Evolutionary conservation across 768 basidiomycete genomes (phyloP).

Genomic region (Russula lepida): DNA sequence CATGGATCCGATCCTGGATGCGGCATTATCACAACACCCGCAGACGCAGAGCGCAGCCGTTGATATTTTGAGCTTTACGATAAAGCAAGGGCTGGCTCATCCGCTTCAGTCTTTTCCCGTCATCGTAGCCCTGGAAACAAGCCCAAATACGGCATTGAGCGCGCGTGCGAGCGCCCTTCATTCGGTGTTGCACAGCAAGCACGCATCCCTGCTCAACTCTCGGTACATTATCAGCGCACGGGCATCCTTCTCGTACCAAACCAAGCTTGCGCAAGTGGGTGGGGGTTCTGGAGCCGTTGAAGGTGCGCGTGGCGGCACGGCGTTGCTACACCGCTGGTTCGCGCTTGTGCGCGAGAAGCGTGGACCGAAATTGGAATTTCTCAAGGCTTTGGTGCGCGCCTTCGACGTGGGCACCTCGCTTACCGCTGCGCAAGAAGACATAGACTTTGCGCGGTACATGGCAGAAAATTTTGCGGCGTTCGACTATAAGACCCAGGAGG

Average conservation of each 20-base stretch:
- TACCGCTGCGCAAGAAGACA: constrained; percentile 63
- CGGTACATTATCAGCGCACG: constrained; percentile 76
- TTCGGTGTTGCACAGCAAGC: constrained; percentile 75
- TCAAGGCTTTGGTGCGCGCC: constrained; percentile 71
- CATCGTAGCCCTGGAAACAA: constrained; percentile 90
- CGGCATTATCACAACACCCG: constrained; percentile 61
- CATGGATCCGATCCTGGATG: constrained; percentile 68
- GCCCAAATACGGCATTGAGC: constrained; percentile 48
- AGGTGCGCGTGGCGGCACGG: constrained; percentile 44
- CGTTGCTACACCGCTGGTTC: constrained; percentile 87
- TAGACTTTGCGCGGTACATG: constrained; percentile 86
- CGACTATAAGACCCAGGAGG: constrained; percentile 94
- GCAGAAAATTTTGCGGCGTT: constrained; percentile 88
- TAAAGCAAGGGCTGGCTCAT: constrained; percentile 92
- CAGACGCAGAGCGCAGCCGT: constrained; percentile 77
- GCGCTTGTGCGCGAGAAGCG: constrained; percentile 87
- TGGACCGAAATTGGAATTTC: constrained; percentile 74
- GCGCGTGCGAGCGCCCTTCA: constrained; percentile 76
- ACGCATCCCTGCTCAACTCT: constrained; percentile 81
- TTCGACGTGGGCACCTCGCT: constrained; percentile 65
- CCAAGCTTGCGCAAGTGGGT: constrained; percentile 36
- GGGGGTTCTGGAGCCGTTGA: constrained; percentile 30
- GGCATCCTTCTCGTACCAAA: constrained; percentile 79
- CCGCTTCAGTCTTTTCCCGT: constrained; percentile 93
- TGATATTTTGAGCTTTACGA: constrained; percentile 86